Evolutionary conservation across 1,284 basidiomycete genomes (phyloP).

Genomic region (Microbotryomycetes sp.): DNA sequence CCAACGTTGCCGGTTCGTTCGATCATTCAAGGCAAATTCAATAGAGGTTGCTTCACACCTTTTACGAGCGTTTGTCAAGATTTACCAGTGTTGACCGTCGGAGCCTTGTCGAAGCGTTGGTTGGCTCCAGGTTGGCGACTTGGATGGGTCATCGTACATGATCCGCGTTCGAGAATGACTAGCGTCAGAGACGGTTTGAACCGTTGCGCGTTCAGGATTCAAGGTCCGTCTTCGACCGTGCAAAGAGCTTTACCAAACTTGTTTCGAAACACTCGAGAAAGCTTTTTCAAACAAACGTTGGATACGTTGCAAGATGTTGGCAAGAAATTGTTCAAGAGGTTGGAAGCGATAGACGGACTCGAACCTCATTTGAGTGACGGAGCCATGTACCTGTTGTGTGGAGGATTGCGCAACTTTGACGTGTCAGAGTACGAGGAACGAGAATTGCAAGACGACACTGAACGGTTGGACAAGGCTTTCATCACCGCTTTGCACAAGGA

Average conservation of each 20-base stretch:
- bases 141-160: constrained; percentile 42
- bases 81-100: constrained; percentile 40
- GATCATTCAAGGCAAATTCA: constrained; percentile 27
- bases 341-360: constrained; percentile 37
- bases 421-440: constrained; percentile 18
- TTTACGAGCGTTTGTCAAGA: constrained; percentile 38
- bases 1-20: neutral
- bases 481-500: constrained; percentile 38
- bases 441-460: neutral
- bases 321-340: constrained; percentile 32
- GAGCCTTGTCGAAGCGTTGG: constrained; percentile 43
- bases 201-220: constrained; percentile 32
- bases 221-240: constrained; percentile 40
- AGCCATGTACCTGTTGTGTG: constrained; percentile 37
- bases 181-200: constrained; percentile 12
- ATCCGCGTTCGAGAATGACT: constrained; percentile 33
- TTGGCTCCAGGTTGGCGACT: constrained; percentile 41
- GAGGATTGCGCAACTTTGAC: constrained; percentile 29
- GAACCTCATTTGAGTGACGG: constrained; percentile 37
- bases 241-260: constrained; percentile 41
- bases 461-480: constrained; percentile 33
- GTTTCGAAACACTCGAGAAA: constrained; percentile 36
- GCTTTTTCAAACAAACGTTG: constrained; percentile 39
- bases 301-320: constrained; percentile 37
- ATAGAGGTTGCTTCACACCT: constrained; percentile 37